Base-by-base conservation (phyloP, 2,329 filamentous ascomycete species). In the Aurifilum marmelostoma region DNA sequence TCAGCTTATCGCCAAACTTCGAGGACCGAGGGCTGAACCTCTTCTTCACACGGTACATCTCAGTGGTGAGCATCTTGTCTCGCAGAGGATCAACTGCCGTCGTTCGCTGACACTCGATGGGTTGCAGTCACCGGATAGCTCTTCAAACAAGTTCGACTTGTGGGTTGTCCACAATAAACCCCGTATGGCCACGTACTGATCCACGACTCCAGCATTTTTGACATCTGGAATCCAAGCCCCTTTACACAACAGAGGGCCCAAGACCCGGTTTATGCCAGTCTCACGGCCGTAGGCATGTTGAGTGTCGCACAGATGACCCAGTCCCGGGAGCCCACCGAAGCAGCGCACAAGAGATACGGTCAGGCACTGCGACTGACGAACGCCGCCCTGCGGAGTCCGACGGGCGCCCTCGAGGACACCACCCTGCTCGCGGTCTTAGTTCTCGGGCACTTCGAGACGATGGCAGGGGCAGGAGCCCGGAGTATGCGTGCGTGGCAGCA, bases 371-470 rank as follows among this genome's bases (percentile, higher is more conserved):
- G 79, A n/a, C 74, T 85, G 62, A 85, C 82, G 9, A 86, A 87
- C 65, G 75, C 77, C 24, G 84, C 85, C 2, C 78, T 88, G n/a
- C 76, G 78, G 60, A 76, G 83, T 65, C 81, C 84, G 0, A 73
- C 70, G 18, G 79, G 83, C 67, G 80, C 78, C 12, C 74, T 80
- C 73, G 84, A 82, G 72, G 83, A 83, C 71, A 83, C 80, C 56
- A 88, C 86, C 0, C 83, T 88, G 80, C 82, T 84, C 41, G 82
- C 79, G 0, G 82, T 88, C 21, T 79, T 88, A 61, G 83, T 88
- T 60, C 79, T 88, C 7, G 82, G 84, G 58, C 83, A 85, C 5
- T 88, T 84, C 71, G 85, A 88, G 75, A 84, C 84, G 72, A 79
- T 87, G 69, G 82, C 83, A 14, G 84, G 84, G 27, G 81, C 79